Conservation (phyloP, 2,329 filamentous ascomycete species). For the Phoma sp. region DNA sequence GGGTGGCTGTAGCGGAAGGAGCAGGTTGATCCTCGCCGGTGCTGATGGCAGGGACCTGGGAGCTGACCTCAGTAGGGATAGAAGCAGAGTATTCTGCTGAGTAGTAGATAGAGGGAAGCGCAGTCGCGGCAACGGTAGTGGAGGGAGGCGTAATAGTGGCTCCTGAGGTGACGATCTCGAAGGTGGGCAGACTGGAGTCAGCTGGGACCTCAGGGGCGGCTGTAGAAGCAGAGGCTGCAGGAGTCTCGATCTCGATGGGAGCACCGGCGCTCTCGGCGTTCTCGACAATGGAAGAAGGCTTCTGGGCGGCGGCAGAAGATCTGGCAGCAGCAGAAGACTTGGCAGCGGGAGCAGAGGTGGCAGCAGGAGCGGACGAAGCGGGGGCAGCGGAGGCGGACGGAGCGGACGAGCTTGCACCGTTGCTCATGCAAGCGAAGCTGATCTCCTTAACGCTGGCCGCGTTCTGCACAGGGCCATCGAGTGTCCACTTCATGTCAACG, state of each 20-base stretch:
- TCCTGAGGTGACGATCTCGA: slow-evolving; percentile 26
- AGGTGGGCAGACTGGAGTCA: slow-evolving; percentile 23
- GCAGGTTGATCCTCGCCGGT: slow-evolving; percentile 20
- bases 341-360: slow-evolving; percentile 15
- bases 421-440: slow-evolving; percentile 60
- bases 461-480: slow-evolving; percentile 50
- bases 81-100: background rate
- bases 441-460: slow-evolving; percentile 51
- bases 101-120: background rate
- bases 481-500: slow-evolving; percentile 61
- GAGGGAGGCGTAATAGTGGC: slow-evolving; percentile 27
- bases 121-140: slow-evolving; percentile 10
- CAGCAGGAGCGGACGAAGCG: slow-evolving; percentile 14
- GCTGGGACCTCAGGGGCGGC: slow-evolving; percentile 10
- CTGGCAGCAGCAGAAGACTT: slow-evolving; percentile 4
- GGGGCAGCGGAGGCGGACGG: slow-evolving; percentile 4
- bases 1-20: slow-evolving; percentile 20
- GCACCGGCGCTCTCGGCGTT: slow-evolving; percentile 10
- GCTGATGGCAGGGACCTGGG: slow-evolving; percentile 7
- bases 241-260: slow-evolving; percentile 7
- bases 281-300: slow-evolving; percentile 1
- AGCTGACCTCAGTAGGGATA: slow-evolving; percentile 10
- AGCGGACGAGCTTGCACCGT: slow-evolving; percentile 21
- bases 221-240: background rate
- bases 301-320: slow-evolving; percentile 9